These are phyloP conservation scores for Calocybe indica DNA, from an alignment of 768 basidiomycete genomes.

Conservation along the genomic window DNA sequence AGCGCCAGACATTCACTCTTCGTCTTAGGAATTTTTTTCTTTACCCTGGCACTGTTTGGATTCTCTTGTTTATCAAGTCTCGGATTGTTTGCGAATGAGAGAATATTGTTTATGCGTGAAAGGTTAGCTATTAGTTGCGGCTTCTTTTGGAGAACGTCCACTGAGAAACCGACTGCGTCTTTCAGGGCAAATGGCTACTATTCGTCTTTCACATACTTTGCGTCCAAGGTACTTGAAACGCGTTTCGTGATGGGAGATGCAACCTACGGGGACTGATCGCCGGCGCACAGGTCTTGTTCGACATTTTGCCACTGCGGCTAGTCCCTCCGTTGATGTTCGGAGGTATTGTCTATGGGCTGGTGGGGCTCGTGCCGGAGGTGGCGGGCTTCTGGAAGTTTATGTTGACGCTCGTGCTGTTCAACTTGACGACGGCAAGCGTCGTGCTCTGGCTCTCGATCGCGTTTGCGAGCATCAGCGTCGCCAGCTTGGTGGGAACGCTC, in stretches of 20 bases:
- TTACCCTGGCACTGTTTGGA: conserved; percentile 92
- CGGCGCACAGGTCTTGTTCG: conserved; percentile 73
- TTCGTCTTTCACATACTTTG: conserved; percentile 93
- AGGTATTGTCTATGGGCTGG: conserved; percentile 90
- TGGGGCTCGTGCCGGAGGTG: conserved; percentile 90
- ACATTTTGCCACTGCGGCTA: conserved; percentile 89
- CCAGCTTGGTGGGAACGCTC: conserved; percentile 89
- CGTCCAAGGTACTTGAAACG: conserved; percentile 62
- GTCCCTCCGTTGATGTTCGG: conserved; percentile 95
- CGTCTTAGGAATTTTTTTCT: conserved; percentile 86
- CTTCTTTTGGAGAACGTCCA: neutral
- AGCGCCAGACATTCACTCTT: neutral
- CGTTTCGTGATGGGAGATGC: too few relatives aligned
- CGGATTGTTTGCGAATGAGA: conserved; percentile 90
- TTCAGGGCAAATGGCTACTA: conserved; percentile 94
- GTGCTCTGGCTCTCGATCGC: conserved; percentile 88
- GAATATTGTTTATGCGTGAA: conserved; percentile 97
- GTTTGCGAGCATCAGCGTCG: conserved; percentile 81
- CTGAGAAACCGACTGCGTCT: neutral
- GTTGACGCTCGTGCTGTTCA: conserved; percentile 93
- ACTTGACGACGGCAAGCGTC: conserved; percentile 90
- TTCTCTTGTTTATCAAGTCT: conserved; percentile 95
- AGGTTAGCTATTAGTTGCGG: conserved; percentile 41
- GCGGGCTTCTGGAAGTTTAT: conserved; percentile 97
- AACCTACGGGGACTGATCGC: too few relatives aligned